Evolutionary conservation across 108 stramenopile genomes (phyloP).

Genomic region (Pseudonitzschia pungens): DNA sequence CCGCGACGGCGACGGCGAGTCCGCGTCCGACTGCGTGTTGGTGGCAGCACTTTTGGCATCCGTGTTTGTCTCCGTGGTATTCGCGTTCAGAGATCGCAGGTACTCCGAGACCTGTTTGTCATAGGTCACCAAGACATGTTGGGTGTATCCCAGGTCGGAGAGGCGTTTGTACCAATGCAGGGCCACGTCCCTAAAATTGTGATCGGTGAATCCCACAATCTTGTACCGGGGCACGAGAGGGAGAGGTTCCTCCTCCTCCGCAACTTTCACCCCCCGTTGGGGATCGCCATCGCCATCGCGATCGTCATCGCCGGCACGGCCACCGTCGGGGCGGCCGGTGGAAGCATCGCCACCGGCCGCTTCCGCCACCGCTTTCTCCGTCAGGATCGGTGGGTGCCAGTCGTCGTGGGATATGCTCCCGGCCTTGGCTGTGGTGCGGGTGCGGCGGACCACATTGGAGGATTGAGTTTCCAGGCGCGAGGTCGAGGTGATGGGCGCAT

Average conservation of each 20-base stretch:
- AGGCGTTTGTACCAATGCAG: conserved; percentile 50
- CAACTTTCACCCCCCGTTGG: too few relatives aligned
- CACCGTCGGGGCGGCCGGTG: not conserved
- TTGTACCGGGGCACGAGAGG: not conserved
- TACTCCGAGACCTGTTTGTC: conserved; percentile 21
- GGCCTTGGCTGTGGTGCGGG: not conserved
- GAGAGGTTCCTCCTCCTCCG: too few relatives aligned
- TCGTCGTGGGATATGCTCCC: not conserved
- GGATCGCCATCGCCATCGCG: too few relatives aligned
- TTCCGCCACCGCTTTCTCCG: not conserved
- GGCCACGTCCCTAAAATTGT: conserved; percentile 36
- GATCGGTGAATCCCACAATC: conserved; percentile 51
- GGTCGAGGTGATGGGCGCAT: not conserved
- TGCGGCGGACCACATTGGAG: not conserved
- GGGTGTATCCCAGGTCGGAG: conserved; percentile 32
- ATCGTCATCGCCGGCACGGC: not conserved
- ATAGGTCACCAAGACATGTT: conserved; percentile 28
- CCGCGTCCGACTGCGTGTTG: not conserved
- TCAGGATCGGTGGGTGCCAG: not conserved
- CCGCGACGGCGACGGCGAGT: too few relatives aligned
- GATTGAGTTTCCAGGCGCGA: not conserved
- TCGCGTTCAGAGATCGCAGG: not conserved
- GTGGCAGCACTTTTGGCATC: not conserved
- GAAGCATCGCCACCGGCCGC: not conserved
- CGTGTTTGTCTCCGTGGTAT: not conserved